Evolutionary conservation across 805 yeast species (phyloP).

Genomic region (Metschnikowia kofuensis): DNA sequence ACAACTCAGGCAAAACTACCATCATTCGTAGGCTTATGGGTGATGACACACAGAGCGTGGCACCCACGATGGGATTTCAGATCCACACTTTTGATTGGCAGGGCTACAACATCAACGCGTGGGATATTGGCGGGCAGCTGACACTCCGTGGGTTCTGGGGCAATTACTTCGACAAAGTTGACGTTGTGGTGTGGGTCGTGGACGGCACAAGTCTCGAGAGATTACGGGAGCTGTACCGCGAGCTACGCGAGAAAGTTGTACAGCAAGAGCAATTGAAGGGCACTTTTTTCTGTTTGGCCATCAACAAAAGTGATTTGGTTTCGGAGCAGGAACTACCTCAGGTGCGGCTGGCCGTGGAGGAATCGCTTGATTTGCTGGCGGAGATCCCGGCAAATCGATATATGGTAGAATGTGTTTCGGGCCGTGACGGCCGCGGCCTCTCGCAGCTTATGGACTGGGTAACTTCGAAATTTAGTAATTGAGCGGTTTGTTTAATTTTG

Average conservation of each 20-base stretch:
- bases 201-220: constrained; percentile 65
- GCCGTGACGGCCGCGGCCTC: constrained; percentile 33
- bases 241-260: constrained; percentile 58
- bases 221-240: constrained; percentile 60
- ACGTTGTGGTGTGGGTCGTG: constrained; percentile 81
- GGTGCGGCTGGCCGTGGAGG: constrained; percentile 10
- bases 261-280: constrained; percentile 70
- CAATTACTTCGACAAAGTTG: constrained; percentile 80
- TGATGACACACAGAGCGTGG: constrained; percentile 50
- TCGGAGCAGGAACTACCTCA: constrained; percentile 21
- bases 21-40: constrained; percentile 59
- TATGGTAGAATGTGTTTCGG: constrained; percentile 31
- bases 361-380: constrained; percentile 8
- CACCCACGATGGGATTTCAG: constrained; percentile 90
- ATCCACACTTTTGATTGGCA: constrained; percentile 55
- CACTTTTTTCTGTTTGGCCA: constrained; percentile 59
- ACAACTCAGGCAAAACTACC: constrained; percentile 90
- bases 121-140: constrained; percentile 83
- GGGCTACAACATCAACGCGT: constrained; percentile 52
- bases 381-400: constrained; percentile 23
- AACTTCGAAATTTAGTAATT: background rate
- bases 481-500: too few species aligned
- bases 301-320: constrained; percentile 73
- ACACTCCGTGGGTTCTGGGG: constrained; percentile 53
- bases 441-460: constrained; percentile 18